Percentiles rank a stretch among this genome's conserved stretches.
phyloP scores from a whole-genome alignment of 176 grass and related monocot genomes.

The Oryza meyeriana region DNA sequence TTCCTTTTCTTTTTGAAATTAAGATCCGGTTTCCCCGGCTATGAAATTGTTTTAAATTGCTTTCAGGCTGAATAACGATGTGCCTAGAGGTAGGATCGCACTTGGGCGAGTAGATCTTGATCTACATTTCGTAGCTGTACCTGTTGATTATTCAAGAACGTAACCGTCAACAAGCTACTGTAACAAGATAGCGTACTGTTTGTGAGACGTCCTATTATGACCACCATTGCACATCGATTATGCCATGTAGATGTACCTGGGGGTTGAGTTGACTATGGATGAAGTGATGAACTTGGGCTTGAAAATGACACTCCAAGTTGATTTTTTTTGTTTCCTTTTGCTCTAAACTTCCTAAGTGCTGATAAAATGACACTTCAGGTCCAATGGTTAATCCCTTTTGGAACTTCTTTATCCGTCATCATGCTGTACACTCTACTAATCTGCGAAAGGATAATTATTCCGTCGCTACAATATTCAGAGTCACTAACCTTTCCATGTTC shows the following conservation, averaged over 20 bases:
- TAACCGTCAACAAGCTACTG: too few species aligned
- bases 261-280: not conserved
- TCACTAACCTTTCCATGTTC: not conserved
- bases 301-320: not conserved
- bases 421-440: not conserved
- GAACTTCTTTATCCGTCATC: not conserved
- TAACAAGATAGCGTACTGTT: not conserved
- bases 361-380: not conserved
- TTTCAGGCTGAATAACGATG: not conserved
- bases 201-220: not conserved
- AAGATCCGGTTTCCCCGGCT: not conserved
- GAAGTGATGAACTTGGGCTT: not conserved
- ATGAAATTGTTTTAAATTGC: not conserved
- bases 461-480: not conserved
- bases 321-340: not conserved
- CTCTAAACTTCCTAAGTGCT: not conserved
- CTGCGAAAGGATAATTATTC: not conserved
- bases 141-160: not conserved
- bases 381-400: not conserved
- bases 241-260: not conserved
- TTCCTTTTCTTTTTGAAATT: not conserved
- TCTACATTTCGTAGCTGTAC: not conserved
- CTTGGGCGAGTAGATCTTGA: not conserved
- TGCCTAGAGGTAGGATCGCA: not conserved
- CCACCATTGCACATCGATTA: not conserved